phyloP scores from a whole-genome alignment of 208 protist species.

The Acanthamoeba triangularis region DNA sequence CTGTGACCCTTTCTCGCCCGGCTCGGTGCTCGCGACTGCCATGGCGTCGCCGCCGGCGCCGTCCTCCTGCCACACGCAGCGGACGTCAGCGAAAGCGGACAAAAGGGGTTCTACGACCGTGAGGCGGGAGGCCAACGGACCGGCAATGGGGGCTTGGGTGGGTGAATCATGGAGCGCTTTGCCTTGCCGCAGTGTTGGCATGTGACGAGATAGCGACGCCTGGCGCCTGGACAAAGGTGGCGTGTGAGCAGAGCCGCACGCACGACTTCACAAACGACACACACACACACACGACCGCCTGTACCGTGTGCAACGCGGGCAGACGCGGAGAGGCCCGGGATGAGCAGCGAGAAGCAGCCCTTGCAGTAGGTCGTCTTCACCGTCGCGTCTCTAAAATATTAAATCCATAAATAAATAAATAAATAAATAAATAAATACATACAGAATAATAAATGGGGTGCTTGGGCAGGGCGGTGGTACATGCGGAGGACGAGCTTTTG shows the following conservation, averaged over 20 bases:
- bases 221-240: neutral
- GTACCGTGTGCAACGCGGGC: neutral
- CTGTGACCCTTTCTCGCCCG: no score
- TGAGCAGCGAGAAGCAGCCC: conserved; percentile 36
- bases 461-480: neutral
- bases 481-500: conserved; percentile 9
- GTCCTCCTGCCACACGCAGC: neutral
- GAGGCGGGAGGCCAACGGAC: neutral
- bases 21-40: neutral
- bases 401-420: neutral
- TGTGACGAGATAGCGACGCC: neutral
- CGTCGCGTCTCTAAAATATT: neutral
- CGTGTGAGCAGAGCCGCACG: neutral
- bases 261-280: neutral
- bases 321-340: neutral
- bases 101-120: no score
- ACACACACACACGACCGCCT: neutral
- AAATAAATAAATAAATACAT: neutral
- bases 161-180: neutral
- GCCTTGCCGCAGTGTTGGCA: conserved; percentile 32
- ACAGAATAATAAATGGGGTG: neutral
- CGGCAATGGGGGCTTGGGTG: neutral
- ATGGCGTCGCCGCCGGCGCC: no score
- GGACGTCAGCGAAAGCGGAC: neutral
- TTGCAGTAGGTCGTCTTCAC: conserved; percentile 51